phyloP scores from a whole-genome alignment of 345 rosid species.

The Heritiera fomes region DNA sequence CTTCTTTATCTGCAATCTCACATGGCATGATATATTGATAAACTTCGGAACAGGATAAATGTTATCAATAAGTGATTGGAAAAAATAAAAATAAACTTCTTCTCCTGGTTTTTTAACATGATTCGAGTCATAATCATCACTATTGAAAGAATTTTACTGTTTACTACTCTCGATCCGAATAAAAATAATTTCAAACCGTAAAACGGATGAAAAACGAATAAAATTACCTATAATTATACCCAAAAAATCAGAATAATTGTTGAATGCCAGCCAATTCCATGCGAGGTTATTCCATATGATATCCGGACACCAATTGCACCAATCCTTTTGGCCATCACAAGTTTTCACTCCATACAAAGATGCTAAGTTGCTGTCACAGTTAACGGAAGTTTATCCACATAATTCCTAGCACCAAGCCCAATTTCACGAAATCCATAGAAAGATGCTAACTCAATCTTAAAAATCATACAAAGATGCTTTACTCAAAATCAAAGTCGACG shows the following conservation, averaged over 20 bases:
- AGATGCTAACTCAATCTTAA: no score
- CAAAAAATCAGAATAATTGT: slow-evolving; percentile 64
- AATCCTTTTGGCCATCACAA: slow-evolving; percentile 58
- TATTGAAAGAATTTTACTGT: no score
- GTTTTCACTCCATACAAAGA: slow-evolving; percentile 73
- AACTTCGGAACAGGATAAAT: slow-evolving; percentile 29
- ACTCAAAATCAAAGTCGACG: no score
- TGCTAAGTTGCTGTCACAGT: slow-evolving; percentile 66
- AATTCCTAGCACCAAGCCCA: slow-evolving; percentile 72
- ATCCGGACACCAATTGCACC: slow-evolving; percentile 90
- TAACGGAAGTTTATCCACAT: slow-evolving; percentile 73
- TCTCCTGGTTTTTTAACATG: no score
- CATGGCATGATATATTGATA: slow-evolving; percentile 91
- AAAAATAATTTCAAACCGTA: no score
- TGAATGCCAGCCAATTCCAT: slow-evolving; percentile 70
- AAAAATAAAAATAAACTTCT: no score
- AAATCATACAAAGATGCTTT: no score
- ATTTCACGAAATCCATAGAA: slow-evolving; percentile 36
- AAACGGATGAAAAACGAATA: no score
- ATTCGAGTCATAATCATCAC: no score
- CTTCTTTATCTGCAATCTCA: slow-evolving; percentile 83
- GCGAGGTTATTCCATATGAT: slow-evolving; percentile 72
- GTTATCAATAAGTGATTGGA: no score
- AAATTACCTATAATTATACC: no score
- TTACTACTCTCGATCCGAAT: no score